A percentile compares a stretch with the other conserved stretches of the same genome.
phyloP scores from a whole-genome alignment of 768 basidiomycete species.

The Amanita thiersii region DNA sequence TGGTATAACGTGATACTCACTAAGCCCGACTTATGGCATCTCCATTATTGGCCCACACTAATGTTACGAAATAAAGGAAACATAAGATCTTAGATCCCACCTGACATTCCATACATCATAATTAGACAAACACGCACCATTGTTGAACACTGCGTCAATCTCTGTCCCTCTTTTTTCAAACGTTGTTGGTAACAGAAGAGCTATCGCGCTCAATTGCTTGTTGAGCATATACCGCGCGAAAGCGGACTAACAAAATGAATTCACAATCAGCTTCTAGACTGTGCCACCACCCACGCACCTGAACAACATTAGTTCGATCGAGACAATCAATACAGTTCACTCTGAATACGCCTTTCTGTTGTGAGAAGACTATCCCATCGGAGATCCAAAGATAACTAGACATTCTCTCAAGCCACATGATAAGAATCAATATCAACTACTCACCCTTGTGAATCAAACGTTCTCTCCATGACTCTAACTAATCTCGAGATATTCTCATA shows the following conservation, averaged over 20 bases:
- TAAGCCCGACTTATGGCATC: slow-evolving; percentile 89
- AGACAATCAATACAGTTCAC: slow-evolving; percentile 95
- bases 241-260: slow-evolving; percentile 54
- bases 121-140: slow-evolving; percentile 35
- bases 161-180: slow-evolving; percentile 52
- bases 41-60: slow-evolving; percentile 98
- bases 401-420: slow-evolving; percentile 2
- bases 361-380: slow-evolving; percentile 57
- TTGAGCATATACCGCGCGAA: slow-evolving; percentile 81
- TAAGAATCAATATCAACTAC: slow-evolving; percentile 4
- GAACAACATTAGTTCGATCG: slow-evolving; percentile 92
- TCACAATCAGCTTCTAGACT: background rate
- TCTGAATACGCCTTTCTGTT: slow-evolving; percentile 82
- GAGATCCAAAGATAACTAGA: slow-evolving; percentile 78
- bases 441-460: slow-evolving; percentile 78
- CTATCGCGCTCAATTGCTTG: slow-evolving; percentile 66
- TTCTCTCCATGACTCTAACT: slow-evolving; percentile 58
- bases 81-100: background rate
- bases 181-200: slow-evolving; percentile 45
- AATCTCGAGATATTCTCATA: slow-evolving; percentile 89
- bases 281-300: slow-evolving; percentile 42
- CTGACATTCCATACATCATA: no score
- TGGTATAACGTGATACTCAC: slow-evolving; percentile 37
- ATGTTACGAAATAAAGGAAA: background rate
- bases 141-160: slow-evolving; percentile 71